Base-by-base conservation (phyloP, 306 rosid species). In the Albizia julibrissin region DNA sequence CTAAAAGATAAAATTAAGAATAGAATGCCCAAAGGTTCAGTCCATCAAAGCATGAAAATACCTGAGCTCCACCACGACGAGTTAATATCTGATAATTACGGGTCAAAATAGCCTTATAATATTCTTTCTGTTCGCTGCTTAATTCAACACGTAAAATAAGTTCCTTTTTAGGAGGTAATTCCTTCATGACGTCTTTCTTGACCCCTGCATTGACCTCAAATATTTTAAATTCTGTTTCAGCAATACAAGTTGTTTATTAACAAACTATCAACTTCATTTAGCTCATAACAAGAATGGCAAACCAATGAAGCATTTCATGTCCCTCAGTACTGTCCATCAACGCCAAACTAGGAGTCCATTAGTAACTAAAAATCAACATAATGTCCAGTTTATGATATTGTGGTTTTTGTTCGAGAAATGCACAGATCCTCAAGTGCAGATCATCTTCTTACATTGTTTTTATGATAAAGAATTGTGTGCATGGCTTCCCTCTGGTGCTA, bases 141-240 rank as follows among this genome's bases (percentile, higher is more conserved):
- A 96, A 82, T 65, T 96, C 99, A 73, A 96, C 88, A 62, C 99
- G 97, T 85, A 96, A 83, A 84, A 96, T 96, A 68, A 96, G 99
- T 80, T 96, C 99, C 90, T 90, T 96, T 83, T 96, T 96, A 43
- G 99, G 99, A 84, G 99, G 99, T 54, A 96, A 83, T 44, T 96
- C 99, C 91, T 96, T 96, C 99, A 96, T 92, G 83, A 96, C 99
- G 81, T 96, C 99, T 87, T 93, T 96, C 87, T 96, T 96, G 84
- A 96, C 97, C 87, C 99, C 99, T 95, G 92, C 78, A 87, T 69
- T 65, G 75, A 77, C 81, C 87, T 54, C 37, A 81, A 81, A 81
- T 37, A 78, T 40, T 67, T 70, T 68, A 47, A 80, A 79, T 33
- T 56, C 62, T 70, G 62, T 62, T 69, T 64, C 77, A 52, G 79